Evolutionary conservation across 1,284 basidiomycete genomes (phyloP), one percentile per base, ranked within the genome.

Genomic region (Xanthoconium separans): DNA sequence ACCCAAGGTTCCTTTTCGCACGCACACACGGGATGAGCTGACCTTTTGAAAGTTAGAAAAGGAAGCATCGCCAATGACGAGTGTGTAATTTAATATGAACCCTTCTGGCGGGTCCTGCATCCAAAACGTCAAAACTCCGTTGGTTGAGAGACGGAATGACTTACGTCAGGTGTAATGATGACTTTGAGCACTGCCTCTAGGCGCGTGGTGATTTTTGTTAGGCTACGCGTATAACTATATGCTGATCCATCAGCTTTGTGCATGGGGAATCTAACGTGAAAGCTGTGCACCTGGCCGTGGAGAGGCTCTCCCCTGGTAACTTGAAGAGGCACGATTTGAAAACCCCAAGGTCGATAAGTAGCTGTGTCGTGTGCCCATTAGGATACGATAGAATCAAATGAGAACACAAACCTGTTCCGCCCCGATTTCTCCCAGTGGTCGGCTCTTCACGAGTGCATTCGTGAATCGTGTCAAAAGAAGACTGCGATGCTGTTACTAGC

Each of bases 41-140:
- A 91, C 93, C 82, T 99, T 99, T 78, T 99, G 97, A 75, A 98
- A 98, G 72, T 98, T 97, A 27, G 88, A 89, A 71, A 95, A 95
- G 1, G 92, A 94, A 15, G 89, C 86, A 72, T 97, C 95, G 22
- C 92, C 93, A 57, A 98, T 91, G 51, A 96, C 79, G 24, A 97
- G 79, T 12, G 92, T 93, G 66, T 98, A 97, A 66, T 96, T 96
- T 53, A 95, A 79, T 54, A 98, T 93, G 66, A 98, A 98, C 4
- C 90, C 93, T 70, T 95, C 91, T 0, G 89, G 76, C n/a, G 94
- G 92, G 63, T 95, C 91, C 86, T 94, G 10, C 51, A 48, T 22
- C 40, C 63, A 27, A 16, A 15, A 20, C 46, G 15, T 22, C 13
- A 50, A 15, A 43, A 44, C 24, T 16, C 37, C 12, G 37, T 36